Evolutionary conservation across 106 monocot species (phyloP).

Genomic region (Dioscorea alata): DNA sequence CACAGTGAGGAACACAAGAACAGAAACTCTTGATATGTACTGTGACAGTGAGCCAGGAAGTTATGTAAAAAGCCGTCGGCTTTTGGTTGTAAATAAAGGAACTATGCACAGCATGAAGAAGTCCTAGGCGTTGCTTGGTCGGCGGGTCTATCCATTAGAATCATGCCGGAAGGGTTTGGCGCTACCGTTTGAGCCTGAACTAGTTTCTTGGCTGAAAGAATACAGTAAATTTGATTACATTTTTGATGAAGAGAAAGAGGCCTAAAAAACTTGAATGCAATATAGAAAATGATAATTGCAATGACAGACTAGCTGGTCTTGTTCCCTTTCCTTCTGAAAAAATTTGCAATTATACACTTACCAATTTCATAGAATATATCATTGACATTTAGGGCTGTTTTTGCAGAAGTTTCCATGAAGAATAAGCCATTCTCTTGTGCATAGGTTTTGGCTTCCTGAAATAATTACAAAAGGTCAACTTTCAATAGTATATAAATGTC

Average conservation of each 20-base stretch:
- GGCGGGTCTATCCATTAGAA: conserved; percentile 19
- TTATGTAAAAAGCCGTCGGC: too few relatives aligned
- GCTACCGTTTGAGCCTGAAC: conserved; percentile 24
- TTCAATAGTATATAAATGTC: too few relatives aligned
- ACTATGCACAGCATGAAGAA: conserved; percentile 37
- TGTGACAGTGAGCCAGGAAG: too few relatives aligned
- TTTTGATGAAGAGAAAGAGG: not conserved
- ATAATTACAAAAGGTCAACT: not conserved
- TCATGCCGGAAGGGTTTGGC: conserved; percentile 48
- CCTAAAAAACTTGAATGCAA: not conserved
- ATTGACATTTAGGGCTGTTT: conserved; percentile 54
- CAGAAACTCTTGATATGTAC: too few relatives aligned
- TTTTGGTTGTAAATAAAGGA: too few relatives aligned
- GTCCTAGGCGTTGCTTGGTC: conserved; percentile 4
- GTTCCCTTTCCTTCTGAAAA: not conserved
- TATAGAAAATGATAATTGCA: not conserved
- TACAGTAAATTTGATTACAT: not conserved
- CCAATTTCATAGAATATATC: conserved; percentile 64
- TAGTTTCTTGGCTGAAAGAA: conserved; percentile 54
- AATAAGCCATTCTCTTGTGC: conserved; percentile 57
- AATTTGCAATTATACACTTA: conserved; percentile 12
- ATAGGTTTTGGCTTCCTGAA: conserved; percentile 65
- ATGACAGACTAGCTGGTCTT: not conserved
- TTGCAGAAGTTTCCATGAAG: conserved; percentile 75
- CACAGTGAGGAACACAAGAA: too few relatives aligned